A percentile compares a stretch with the other conserved stretches of the same genome.
phyloP scores from a whole-genome alignment of 2,329 filamentous ascomycete genomes.

The Aspergillus phoenicis region DNA sequence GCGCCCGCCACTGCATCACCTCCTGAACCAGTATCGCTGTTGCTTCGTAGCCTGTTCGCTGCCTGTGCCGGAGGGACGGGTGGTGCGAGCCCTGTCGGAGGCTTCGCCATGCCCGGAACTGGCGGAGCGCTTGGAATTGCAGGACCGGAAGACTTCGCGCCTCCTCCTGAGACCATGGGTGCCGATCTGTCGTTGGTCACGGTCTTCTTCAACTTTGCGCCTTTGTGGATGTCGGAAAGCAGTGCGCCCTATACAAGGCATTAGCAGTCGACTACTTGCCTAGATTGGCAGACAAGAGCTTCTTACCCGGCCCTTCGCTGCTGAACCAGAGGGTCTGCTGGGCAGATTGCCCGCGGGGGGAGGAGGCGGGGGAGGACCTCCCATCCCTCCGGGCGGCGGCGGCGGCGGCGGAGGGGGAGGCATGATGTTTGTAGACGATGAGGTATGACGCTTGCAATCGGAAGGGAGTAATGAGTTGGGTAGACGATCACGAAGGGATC shows the following conservation, averaged over 20 bases:
- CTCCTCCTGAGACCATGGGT: conserved; percentile 63
- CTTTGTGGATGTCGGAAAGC: conserved; percentile 84
- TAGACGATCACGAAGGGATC: conserved; percentile 16
- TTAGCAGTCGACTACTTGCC: conserved; percentile 17
- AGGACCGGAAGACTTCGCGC: conserved; percentile 72
- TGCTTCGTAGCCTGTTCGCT: conserved; percentile 72
- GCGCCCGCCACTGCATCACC: conserved; percentile 49
- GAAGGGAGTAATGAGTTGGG: conserved; percentile 3
- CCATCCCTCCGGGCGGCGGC: conserved; percentile 59
- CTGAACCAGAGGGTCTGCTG: conserved; percentile 58
- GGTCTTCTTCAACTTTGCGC: conserved; percentile 76
- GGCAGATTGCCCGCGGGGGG: conserved; percentile 57
- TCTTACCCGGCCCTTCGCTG: conserved; percentile 65
- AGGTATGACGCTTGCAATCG: conserved; percentile 11
- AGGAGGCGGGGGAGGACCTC: conserved; percentile 68
- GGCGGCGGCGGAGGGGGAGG: conserved; percentile 68
- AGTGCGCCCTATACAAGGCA: conserved; percentile 70
- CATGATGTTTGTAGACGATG: conserved; percentile 33
- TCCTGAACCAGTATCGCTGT: conserved; percentile 65
- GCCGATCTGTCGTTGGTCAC: conserved; percentile 92
- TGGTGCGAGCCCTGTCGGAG: conserved; percentile 47
- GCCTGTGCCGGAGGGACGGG: conserved; percentile 61
- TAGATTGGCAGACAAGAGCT: conserved; percentile 35
- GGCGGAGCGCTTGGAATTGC: conserved; percentile 66
- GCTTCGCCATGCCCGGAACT: conserved; percentile 29